Evolutionary conservation across 1,139 yeast species (phyloP).

Genomic region (Candida sp.): DNA sequence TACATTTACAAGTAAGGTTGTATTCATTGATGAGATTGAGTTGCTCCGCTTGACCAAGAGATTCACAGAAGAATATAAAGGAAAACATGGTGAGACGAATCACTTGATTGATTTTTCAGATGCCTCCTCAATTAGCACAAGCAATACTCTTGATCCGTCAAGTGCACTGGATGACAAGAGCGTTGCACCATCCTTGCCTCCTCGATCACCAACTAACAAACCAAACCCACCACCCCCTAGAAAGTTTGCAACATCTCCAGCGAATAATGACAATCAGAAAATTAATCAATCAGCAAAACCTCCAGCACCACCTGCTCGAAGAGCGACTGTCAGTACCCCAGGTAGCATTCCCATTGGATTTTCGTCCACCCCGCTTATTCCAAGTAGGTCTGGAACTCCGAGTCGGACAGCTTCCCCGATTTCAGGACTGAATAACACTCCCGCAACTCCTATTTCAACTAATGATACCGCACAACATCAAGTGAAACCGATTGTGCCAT

Average conservation of each 20-base stretch:
- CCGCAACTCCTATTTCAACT: constrained; percentile 5
- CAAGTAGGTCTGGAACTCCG: constrained; percentile 31
- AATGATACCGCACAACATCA: constrained; percentile 7
- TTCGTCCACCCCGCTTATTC: constrained; percentile 37
- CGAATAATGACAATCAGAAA: constrained; percentile 13
- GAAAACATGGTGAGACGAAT: constrained; percentile 21
- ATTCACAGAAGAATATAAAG: constrained; percentile 30
- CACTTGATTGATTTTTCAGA: constrained; percentile 18
- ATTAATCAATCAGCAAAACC: constrained; percentile 10
- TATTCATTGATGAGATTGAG: constrained; percentile 50
- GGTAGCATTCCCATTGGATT: constrained; percentile 30
- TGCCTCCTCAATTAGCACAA: constrained; percentile 12
- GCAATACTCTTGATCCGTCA: constrained; percentile 26
- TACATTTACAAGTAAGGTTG: constrained; percentile 61
- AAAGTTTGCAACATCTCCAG: constrained; percentile 39
- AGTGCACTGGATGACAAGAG: constrained; percentile 31
- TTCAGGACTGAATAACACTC: constrained; percentile 1
- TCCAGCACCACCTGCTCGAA: constrained; percentile 28
- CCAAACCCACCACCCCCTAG: constrained; percentile 19
- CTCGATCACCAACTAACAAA: constrained; percentile 16
- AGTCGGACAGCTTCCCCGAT: constrained; percentile 5
- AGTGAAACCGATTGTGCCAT: constrained; percentile 34
- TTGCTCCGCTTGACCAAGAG: constrained; percentile 25
- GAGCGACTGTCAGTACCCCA: constrained; percentile 10
- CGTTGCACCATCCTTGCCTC: constrained; percentile 14